Evolutionary conservation across 2,329 filamentous ascomycete species (phyloP).

Genomic region (Paraconiothyrium sp.): DNA sequence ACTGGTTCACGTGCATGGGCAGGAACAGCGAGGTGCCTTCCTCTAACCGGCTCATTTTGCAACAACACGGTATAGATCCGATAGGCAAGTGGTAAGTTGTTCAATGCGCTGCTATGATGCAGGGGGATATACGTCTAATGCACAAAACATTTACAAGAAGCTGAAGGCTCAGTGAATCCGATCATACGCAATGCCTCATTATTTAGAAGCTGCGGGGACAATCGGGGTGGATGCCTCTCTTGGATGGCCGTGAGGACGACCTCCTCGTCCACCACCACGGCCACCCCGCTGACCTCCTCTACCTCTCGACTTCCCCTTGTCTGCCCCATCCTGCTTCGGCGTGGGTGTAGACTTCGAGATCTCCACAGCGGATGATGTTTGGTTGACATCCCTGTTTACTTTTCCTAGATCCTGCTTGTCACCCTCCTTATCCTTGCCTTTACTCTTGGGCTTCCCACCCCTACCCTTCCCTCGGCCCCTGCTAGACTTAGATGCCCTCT

Average conservation of each 20-base stretch:
- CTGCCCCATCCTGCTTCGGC: conserved; percentile 24
- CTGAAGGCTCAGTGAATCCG: background rate
- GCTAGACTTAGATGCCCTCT: conserved; percentile 33
- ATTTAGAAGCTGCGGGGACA: conserved; percentile 12
- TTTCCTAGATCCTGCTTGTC: conserved; percentile 27
- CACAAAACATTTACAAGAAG: conserved; percentile 21
- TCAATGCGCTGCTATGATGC: conserved; percentile 12
- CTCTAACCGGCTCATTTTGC: background rate
- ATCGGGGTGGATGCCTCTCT: conserved; percentile 23
- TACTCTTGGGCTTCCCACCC: conserved; percentile 34
- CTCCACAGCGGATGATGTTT: conserved; percentile 11
- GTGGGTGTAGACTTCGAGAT: conserved; percentile 18
- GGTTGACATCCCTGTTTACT: conserved; percentile 25
- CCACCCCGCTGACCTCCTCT: conserved; percentile 30
- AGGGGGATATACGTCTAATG: conserved; percentile 23
- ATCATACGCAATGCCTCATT: background rate
- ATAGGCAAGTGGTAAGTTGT: background rate
- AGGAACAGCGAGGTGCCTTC: background rate
- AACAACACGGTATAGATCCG: background rate
- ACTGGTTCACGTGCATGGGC: background rate
- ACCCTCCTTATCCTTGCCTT: conserved; percentile 36
- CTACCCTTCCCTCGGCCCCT: conserved; percentile 40
- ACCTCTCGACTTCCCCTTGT: conserved; percentile 27
- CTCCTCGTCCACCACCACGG: conserved; percentile 37
- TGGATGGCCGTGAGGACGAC: conserved; percentile 26